Evolutionary conservation across 83 land plant genomes (phyloP), one percentile per base, ranked within the genome.

Genomic region (Picea engelmannii): DNA sequence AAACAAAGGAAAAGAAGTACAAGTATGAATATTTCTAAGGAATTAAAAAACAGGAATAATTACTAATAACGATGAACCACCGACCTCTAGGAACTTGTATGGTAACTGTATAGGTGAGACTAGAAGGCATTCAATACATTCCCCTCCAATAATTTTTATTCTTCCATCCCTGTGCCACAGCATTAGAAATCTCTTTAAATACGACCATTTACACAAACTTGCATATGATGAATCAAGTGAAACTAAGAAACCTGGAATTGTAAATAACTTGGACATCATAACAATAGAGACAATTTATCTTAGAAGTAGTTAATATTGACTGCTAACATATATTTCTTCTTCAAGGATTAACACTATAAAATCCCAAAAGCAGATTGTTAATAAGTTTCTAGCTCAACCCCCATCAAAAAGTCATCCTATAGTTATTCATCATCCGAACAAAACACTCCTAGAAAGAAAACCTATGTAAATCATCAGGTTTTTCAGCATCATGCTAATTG

Each of bases 101-200:
- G 80, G 80, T 38, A 78, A 78, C 15, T 61, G 66, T 78, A 78
- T 31, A 78, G 66, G 80, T 60, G 80, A 78, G 16, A 59, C 80
- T 31, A 78, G 47, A 78, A 78, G 80, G 47, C 66, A 78, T 61
- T 78, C 66, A 31, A 78, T 62, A 38, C 80, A 66, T 61, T 23
- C 80, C 24, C 66, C 66, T 35, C 80, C 80, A 61, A 78, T 62
- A 62, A 78, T 60, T 78, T 78, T 78, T 78, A 38, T 35, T 78
- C 80, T 60, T 78, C 80, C 80, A 78, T 78, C 66, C 66, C 80
- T 78, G 35, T 8, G 16, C 47, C 80, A 78, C 59, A 60, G 47
- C 44, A 78, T 60, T 31, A 78, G 8, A 78, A 61, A 78, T n/a
- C 35, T 61, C 27, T 27, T n/a, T 18, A 52, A 16, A 38, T 78